Conservation (phyloP, 257 asterid genomes). For the Osmanthus fragrans region DNA sequence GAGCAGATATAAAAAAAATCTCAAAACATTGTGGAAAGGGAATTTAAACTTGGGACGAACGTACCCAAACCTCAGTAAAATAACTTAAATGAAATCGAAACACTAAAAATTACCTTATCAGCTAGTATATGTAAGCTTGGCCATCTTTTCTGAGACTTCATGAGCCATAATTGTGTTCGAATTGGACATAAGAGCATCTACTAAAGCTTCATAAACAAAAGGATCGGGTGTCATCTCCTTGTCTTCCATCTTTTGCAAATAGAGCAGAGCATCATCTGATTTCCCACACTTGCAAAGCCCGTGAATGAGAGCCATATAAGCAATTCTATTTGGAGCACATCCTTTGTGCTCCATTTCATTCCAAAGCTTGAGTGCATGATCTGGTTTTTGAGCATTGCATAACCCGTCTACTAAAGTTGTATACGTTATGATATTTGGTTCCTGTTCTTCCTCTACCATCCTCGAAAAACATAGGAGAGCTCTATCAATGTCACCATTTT, state of each 20-base stretch:
- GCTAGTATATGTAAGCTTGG: slow-evolving; percentile 22
- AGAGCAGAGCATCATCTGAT: slow-evolving; percentile 58
- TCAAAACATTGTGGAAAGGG: not conserved
- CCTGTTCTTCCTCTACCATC: slow-evolving; percentile 58
- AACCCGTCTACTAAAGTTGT: slow-evolving; percentile 81
- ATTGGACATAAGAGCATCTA: slow-evolving; percentile 54
- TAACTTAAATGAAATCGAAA: not conserved
- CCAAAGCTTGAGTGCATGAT: slow-evolving; percentile 65
- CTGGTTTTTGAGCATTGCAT: slow-evolving; percentile 64
- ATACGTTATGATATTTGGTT: slow-evolving; percentile 76
- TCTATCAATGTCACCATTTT: slow-evolving; percentile 55
- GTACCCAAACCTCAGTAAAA: not conserved
- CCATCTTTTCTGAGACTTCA: slow-evolving; percentile 52
- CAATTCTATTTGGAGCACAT: slow-evolving; percentile 61
- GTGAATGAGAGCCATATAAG: slow-evolving; percentile 80
- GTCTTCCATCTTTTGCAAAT: slow-evolving; percentile 71
- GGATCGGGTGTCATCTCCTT: slow-evolving; percentile 63
- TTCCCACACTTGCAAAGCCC: slow-evolving; percentile 87
- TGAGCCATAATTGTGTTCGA: slow-evolving; percentile 44
- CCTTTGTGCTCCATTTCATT: slow-evolving; percentile 61
- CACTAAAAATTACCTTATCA: slow-evolving; percentile 5
- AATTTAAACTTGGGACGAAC: not conserved
- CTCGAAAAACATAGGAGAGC: slow-evolving; percentile 47
- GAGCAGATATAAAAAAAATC: not conserved
- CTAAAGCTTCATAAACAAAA: slow-evolving; percentile 51